Conservation (phyloP, 2,329 filamentous ascomycete genomes). For the Endothia cerciana region DNA sequence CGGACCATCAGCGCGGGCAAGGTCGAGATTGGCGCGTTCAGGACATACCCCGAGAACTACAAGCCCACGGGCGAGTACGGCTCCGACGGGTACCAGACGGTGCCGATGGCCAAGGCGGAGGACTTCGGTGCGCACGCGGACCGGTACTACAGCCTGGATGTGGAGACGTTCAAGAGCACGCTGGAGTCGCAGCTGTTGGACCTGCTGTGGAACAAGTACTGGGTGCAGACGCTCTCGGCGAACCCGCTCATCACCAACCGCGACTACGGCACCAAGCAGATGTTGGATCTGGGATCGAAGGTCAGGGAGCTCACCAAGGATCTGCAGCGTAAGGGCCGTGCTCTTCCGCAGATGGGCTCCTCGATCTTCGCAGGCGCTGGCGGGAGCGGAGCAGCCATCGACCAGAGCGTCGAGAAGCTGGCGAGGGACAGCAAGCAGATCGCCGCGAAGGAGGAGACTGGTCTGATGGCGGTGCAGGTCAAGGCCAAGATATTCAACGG, state of each 20-base stretch:
- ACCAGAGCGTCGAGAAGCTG: slow-evolving; percentile 62
- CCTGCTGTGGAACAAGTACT: slow-evolving; percentile 97
- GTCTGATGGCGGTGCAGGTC: slow-evolving; percentile 63
- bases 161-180: slow-evolving; percentile 92
- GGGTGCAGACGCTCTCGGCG: slow-evolving; percentile 93
- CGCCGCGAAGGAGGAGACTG: slow-evolving; percentile 64
- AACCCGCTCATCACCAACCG: slow-evolving; percentile 89
- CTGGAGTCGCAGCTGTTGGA: slow-evolving; percentile 87
- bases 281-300: slow-evolving; percentile 84
- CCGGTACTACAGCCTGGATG: slow-evolving; percentile 88
- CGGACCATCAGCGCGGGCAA: slow-evolving; percentile 93
- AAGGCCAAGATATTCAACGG: slow-evolving; percentile 66
- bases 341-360: slow-evolving; percentile 31
- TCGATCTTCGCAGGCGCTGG: slow-evolving; percentile 31
- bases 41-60: slow-evolving; percentile 82
- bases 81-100: slow-evolving; percentile 69
- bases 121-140: slow-evolving; percentile 93
- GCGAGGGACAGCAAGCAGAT: slow-evolving; percentile 65
- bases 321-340: slow-evolving; percentile 40
- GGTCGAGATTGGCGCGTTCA: slow-evolving; percentile 95
- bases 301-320: slow-evolving; percentile 65
- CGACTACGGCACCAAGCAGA: slow-evolving; percentile 91
- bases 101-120: slow-evolving; percentile 90
- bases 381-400: slow-evolving; percentile 37
- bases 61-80: slow-evolving; percentile 46